Evolutionary conservation across 352 stramenopile species (phyloP).

Genomic region (Phytophthora podocarpi): DNA sequence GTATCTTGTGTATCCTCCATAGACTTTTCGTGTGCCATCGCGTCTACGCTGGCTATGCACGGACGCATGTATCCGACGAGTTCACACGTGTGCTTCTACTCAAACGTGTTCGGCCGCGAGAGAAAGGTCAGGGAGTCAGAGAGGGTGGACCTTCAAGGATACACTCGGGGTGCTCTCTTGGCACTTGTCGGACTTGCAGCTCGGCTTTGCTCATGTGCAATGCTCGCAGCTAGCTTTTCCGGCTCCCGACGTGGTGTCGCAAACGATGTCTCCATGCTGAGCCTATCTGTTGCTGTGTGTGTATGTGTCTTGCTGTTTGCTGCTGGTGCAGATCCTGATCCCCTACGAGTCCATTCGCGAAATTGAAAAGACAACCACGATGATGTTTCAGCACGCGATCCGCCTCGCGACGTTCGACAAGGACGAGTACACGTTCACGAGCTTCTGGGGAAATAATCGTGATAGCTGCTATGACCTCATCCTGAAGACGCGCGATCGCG

Average conservation of each 20-base stretch:
- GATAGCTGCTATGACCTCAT: slow-evolving; percentile 85
- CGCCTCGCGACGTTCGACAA: slow-evolving; percentile 67
- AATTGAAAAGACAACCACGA: slow-evolving; percentile 82
- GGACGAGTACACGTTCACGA: slow-evolving; percentile 87
- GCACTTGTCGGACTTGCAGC: slow-evolving; percentile 20
- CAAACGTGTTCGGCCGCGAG: slow-evolving; percentile 87
- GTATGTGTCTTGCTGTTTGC: slow-evolving; percentile 6
- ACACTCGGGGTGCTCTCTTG: slow-evolving; percentile 28
- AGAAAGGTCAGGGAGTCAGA: slow-evolving; percentile 60
- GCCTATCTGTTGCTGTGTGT: slow-evolving; percentile 16
- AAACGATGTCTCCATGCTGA: slow-evolving; percentile 17
- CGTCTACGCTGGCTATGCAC: slow-evolving; percentile 83
- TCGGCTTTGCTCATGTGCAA: slow-evolving; percentile 24
- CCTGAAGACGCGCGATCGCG: slow-evolving; percentile 58
- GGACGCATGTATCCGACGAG: slow-evolving; percentile 88
- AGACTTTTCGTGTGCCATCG: slow-evolving; percentile 88
- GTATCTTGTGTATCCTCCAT: slow-evolving; percentile 5
- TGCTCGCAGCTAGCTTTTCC: slow-evolving; percentile 15
- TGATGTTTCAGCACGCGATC: slow-evolving; percentile 83
- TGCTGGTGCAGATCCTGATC: slow-evolving; percentile 68
- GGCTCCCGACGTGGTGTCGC: slow-evolving; percentile 29
- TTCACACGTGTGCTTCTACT: slow-evolving; percentile 88
- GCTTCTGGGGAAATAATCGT: slow-evolving; percentile 85
- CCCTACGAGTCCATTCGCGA: slow-evolving; percentile 84
- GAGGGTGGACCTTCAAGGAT: slow-evolving; percentile 35